These are phyloP conservation scores for Karstenula rhodostoma DNA, from an alignment of 2,329 filamentous ascomycete genomes.

Conservation along the genomic window DNA sequence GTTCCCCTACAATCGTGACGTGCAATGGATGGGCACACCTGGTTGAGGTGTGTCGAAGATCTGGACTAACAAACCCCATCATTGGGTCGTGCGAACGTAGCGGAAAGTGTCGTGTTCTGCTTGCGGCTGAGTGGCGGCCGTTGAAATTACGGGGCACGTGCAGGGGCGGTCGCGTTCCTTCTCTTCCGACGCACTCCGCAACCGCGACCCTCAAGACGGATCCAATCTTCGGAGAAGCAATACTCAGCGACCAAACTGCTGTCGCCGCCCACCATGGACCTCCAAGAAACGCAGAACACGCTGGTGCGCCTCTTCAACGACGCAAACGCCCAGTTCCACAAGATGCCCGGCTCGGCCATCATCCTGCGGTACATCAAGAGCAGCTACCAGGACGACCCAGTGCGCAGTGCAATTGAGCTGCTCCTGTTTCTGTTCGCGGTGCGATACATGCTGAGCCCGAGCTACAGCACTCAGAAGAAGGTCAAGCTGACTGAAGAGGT, in stretches of 20 bases:
- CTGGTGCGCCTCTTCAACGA: constrained; percentile 64
- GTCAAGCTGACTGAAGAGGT: constrained; percentile 87
- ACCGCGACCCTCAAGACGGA: constrained; percentile 5
- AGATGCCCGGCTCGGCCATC: constrained; percentile 91
- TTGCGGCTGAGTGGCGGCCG: not conserved
- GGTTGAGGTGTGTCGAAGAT: not conserved
- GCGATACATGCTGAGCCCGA: constrained; percentile 87
- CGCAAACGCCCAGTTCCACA: constrained; percentile 76
- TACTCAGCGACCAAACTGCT: not conserved
- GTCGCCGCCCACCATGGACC: constrained; percentile 56
- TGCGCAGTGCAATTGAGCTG: constrained; percentile 91
- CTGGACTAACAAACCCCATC: no score
- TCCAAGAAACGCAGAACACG: constrained; percentile 63
- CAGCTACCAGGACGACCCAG: constrained; percentile 96
- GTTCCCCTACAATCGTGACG: not conserved
- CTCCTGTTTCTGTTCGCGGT: constrained; percentile 95
- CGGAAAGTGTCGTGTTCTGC: no score
- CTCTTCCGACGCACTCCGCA: constrained; percentile 13
- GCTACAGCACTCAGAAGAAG: constrained; percentile 89
- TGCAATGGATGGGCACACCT: not conserved
- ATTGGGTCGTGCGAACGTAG: no score
- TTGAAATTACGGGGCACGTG: constrained; percentile 21
- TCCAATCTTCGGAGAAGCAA: not conserved
- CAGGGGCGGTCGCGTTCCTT: constrained; percentile 5
- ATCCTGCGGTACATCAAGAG: constrained; percentile 94